Conservation (phyloP, 2,329 filamentous ascomycete species). For the Arthrobotrys sinensis region DNA sequence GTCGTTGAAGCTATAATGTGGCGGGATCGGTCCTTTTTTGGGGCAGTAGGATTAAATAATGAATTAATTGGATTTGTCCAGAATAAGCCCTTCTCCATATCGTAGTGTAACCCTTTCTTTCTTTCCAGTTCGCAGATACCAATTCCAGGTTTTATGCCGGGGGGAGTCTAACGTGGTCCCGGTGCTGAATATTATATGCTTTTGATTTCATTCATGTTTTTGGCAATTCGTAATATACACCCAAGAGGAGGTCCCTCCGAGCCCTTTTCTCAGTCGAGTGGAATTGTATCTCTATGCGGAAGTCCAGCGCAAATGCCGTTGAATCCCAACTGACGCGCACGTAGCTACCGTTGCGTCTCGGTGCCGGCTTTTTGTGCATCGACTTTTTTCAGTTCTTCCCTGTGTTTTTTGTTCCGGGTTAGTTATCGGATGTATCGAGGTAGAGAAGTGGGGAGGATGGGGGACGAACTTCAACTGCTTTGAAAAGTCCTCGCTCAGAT, state of each 20-base stretch:
- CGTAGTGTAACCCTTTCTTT: not conserved
- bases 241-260: too few relatives aligned
- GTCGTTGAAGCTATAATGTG: not conserved
- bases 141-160: too few relatives aligned
- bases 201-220: too few relatives aligned
- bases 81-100: not conserved
- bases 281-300: too few relatives aligned
- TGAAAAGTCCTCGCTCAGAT: constrained; percentile 96
- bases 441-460: constrained; percentile 6
- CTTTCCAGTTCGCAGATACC: not conserved
- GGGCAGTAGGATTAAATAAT: constrained; percentile 4
- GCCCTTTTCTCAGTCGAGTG: too few relatives aligned
- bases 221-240: too few relatives aligned
- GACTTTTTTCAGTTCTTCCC: constrained; percentile 95
- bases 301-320: too few relatives aligned
- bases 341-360: constrained; percentile 54
- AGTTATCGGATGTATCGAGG: not conserved
- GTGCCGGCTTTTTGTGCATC: constrained; percentile 71
- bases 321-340: not conserved
- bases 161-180: too few relatives aligned
- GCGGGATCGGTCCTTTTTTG: constrained; percentile 1
- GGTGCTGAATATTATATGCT: too few relatives aligned
- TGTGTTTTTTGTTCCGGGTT: constrained; percentile 67
- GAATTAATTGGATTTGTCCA: constrained; percentile 8
- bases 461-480: constrained; percentile 85